phyloP scores from a whole-genome alignment of 805 yeast genomes.

The Suhomyces faveliae region DNA sequence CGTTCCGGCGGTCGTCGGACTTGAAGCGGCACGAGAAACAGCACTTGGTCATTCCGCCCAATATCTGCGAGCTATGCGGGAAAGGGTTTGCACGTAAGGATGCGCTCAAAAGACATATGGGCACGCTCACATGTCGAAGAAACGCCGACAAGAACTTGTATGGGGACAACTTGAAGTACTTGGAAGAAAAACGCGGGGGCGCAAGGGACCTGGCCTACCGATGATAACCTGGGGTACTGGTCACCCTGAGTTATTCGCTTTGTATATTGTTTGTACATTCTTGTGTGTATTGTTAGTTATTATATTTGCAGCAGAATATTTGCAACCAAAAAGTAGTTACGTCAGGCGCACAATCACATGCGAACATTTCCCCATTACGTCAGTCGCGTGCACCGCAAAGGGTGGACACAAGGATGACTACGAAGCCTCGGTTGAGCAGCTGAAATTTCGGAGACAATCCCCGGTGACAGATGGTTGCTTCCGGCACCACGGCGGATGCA shows the following conservation, averaged over 20 bases:
- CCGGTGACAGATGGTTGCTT: neutral
- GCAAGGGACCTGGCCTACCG: too few species aligned
- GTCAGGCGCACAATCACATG: neutral
- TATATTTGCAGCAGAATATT: neutral
- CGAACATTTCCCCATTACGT: neutral
- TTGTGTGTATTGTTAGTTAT: neutral
- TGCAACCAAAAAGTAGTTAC: neutral
- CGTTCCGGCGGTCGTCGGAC: conserved; percentile 67
- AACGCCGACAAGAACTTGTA: conserved; percentile 56
- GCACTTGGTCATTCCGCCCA: conserved; percentile 68
- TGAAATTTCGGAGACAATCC: neutral
- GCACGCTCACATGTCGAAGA: conserved; percentile 72
- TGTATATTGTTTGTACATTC: too few species aligned
- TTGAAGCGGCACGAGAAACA: conserved; percentile 74
- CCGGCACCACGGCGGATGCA: too few species aligned
- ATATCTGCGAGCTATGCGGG: conserved; percentile 72
- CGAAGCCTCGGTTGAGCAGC: neutral
- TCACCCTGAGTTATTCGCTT: too few species aligned
- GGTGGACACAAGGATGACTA: neutral
- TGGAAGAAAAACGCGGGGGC: conserved; percentile 9
- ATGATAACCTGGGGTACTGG: too few species aligned
- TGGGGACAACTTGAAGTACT: conserved; percentile 30
- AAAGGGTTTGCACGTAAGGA: conserved; percentile 84
- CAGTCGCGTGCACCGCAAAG: neutral
- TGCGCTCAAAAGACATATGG: conserved; percentile 73